These are phyloP conservation scores for Houttuynia cordata DNA, from an alignment of 164 flowering plant genomes.

Conservation along the genomic window DNA sequence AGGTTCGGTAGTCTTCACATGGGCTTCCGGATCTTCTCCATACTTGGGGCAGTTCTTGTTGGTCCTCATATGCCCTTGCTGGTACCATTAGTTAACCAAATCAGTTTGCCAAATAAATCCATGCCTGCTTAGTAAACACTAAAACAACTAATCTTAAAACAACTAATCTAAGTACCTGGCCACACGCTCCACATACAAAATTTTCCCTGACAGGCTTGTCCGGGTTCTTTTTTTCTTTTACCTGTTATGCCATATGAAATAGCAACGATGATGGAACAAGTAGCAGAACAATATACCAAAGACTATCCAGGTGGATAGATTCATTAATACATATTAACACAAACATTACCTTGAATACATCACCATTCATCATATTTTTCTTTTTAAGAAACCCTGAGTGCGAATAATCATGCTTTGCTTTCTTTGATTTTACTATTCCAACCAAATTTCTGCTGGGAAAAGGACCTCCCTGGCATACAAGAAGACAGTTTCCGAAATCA, in stretches of 20 bases:
- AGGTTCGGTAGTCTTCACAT: slow-evolving; percentile 30
- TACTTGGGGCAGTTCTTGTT: slow-evolving; percentile 95
- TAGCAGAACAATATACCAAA: neutral
- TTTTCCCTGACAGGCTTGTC: slow-evolving; percentile 61
- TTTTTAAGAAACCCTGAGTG: slow-evolving; percentile 27
- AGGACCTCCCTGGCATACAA: slow-evolving; percentile 34
- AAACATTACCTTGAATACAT: slow-evolving; percentile 41
- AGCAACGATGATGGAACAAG: neutral
- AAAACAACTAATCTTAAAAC: neutral
- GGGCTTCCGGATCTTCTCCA: slow-evolving; percentile 60
- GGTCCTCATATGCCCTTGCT: slow-evolving; percentile 98
- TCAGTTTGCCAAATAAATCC: neutral
- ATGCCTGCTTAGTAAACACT: neutral
- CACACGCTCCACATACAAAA: slow-evolving; percentile 93
- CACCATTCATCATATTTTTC: slow-evolving; percentile 58
- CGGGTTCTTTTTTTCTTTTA: slow-evolving; percentile 56
- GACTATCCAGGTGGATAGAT: neutral
- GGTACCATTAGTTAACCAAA: slow-evolving; percentile 12
- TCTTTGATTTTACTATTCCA: slow-evolving; percentile 35
- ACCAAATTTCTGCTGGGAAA: slow-evolving; percentile 26
- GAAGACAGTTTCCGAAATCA: neutral
- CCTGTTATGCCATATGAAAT: slow-evolving; percentile 21
- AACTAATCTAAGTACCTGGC: slow-evolving; percentile 81
- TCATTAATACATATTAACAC: neutral
- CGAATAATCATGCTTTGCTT: slow-evolving; percentile 32